Evolutionary conservation across 441 rosid genomes (phyloP).

Genomic region (Syzygium syzygioides): DNA sequence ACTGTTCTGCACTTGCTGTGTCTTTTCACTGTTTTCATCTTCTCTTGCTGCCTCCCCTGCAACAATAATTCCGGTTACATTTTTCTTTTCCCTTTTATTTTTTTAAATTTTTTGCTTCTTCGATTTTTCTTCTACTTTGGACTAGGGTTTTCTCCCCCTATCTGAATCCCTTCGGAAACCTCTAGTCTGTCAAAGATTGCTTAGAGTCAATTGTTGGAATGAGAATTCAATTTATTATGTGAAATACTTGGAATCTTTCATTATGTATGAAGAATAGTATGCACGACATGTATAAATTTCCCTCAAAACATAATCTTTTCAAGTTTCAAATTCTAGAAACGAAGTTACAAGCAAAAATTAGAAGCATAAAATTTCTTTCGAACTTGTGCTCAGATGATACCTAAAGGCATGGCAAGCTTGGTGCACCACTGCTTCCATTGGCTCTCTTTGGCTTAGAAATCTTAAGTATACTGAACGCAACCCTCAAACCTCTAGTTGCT

Average conservation of each 20-base stretch:
- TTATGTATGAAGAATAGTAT: background rate
- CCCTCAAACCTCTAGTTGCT: background rate
- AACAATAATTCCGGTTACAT: background rate
- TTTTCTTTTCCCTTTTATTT: background rate
- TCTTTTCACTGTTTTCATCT: background rate
- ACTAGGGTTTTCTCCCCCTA: background rate
- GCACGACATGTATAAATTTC: background rate
- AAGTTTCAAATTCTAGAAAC: background rate
- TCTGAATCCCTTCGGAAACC: background rate
- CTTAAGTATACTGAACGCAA: background rate
- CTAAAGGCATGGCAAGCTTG: background rate
- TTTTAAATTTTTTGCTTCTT: background rate
- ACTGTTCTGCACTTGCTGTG: background rate
- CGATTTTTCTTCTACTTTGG: background rate
- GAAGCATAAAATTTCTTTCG: background rate
- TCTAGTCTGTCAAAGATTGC: background rate
- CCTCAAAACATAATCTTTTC: background rate
- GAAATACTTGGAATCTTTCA: background rate
- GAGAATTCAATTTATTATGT: background rate
- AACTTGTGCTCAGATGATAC: background rate
- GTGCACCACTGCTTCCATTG: background rate
- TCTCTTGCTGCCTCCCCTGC: background rate
- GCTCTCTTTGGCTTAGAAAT: background rate
- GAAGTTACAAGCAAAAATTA: background rate
- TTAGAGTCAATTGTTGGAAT: background rate